Percentiles rank a stretch among this genome's conserved stretches.
Evolutionary conservation across 2,329 filamentous ascomycete species (phyloP).

Genomic region (Arthrobotrys conoides): DNA sequence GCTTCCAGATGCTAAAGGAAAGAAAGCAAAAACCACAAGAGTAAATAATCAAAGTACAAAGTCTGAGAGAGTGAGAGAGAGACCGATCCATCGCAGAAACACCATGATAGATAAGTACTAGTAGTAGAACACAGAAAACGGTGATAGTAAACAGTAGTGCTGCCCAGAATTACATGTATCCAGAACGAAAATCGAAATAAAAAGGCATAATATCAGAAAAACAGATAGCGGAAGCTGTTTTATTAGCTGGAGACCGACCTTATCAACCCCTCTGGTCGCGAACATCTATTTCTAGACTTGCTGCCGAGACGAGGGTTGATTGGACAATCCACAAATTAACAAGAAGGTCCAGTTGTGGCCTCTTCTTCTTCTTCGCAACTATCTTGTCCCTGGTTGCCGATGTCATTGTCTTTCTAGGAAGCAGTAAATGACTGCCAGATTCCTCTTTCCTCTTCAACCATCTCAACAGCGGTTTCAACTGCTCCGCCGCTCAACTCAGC

Average conservation of each 20-base stretch:
- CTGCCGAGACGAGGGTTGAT: too few relatives aligned
- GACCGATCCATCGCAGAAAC: slow-evolving; percentile 14
- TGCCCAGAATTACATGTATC: slow-evolving; percentile 5
- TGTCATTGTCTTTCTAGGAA: not conserved
- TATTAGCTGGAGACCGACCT: not conserved
- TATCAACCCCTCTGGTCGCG: too few relatives aligned
- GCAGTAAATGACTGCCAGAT: slow-evolving; percentile 59
- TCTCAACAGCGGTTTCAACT: slow-evolving; percentile 62
- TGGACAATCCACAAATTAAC: too few relatives aligned
- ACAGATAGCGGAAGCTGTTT: not conserved
- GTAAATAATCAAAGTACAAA: not conserved
- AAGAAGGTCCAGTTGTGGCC: too few relatives aligned
- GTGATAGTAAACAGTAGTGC: not conserved
- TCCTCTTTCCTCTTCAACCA: slow-evolving; percentile 63
- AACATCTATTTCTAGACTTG: too few relatives aligned
- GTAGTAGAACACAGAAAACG: not conserved
- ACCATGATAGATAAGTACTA: slow-evolving; percentile 2
- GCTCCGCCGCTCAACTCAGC: slow-evolving; percentile 61
- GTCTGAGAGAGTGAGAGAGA: not conserved
- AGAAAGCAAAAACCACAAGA: not conserved
- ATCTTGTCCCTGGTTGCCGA: not conserved
- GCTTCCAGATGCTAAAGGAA: slow-evolving; percentile 9
- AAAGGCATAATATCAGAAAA: not conserved
- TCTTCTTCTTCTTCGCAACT: not conserved
- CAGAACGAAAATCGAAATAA: not conserved